Base-by-base conservation (phyloP, 768 basidiomycete species). In the Calocera cornea region DNA sequence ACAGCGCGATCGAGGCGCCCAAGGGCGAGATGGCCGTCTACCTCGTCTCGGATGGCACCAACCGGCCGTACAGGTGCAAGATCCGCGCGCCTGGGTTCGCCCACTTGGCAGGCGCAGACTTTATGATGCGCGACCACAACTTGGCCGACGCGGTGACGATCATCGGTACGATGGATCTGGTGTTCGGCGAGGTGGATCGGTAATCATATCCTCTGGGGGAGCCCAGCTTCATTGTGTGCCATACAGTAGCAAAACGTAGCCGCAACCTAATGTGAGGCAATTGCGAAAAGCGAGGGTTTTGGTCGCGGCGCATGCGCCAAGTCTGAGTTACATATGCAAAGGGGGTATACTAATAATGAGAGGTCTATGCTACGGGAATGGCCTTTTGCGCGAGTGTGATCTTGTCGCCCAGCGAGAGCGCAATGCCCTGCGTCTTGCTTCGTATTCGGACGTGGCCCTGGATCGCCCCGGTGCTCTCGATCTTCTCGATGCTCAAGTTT, bases 11-110 rank as follows among this genome's bases (percentile, higher is more conserved):
- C 71, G 97, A 99, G 78, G 95, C 95, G 8, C 95, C 95, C 50
- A 98, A 99, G 79, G 95, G 95, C 70, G 95, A 98, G 79, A 97
- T 97, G 94, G 95, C 83, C 71, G 95, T 99, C 54, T 99, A 95
- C 80, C 87, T 99, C 65, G 93, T 99, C 70, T 97, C 94, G 86
- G 95, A 98, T 78, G 95, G 95, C 64, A 85, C 91, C 12, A 95
- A 98, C 79, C 85, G 95, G 31, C 95, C 95, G 17, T 98, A 99
- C 79, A 82, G 93, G 74, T 97, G 95, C 80, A 93, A 90, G 78
- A 99, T 97, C 72, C 91, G 95, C 73, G 95, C 95, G 7, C 94
- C 95, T 36, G 95, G 95, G 17, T 95, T 95, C 73, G 92, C 93
- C 27, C 97, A 98, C 78, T 82, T 98, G 69, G 92, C 93, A 33